Conservation (phyloP, 192 early-diverging fungal genomes). For the Gamsiella multidivaricata region DNA sequence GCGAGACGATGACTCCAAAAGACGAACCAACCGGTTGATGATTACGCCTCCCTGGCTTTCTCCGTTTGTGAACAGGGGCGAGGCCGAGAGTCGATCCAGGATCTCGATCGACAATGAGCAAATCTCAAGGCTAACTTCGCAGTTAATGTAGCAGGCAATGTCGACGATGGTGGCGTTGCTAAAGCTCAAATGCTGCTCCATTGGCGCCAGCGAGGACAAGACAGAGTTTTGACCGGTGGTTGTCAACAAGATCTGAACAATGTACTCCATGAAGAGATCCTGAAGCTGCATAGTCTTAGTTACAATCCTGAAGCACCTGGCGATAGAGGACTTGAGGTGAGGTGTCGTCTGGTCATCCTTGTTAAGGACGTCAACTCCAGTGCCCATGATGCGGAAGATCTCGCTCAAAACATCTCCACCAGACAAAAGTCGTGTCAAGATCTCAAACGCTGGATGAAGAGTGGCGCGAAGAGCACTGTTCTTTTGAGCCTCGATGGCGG, state of each 20-base stretch:
- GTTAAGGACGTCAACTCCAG: slow-evolving; percentile 73
- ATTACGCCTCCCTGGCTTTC: slow-evolving; percentile 61
- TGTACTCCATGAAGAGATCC: slow-evolving; percentile 69
- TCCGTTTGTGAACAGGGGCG: slow-evolving; percentile 69
- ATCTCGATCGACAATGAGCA: slow-evolving; percentile 78
- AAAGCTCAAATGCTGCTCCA: slow-evolving; percentile 85
- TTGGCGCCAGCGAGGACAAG: slow-evolving; percentile 68
- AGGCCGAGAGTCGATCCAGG: slow-evolving; percentile 77
- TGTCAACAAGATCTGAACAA: slow-evolving; percentile 60
- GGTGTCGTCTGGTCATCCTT: slow-evolving; percentile 43
- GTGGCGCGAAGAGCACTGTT: slow-evolving; percentile 58
- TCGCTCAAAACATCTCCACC: slow-evolving; percentile 75
- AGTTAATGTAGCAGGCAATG: slow-evolving; percentile 78
- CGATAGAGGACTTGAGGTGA: slow-evolving; percentile 54
- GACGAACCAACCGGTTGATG: slow-evolving; percentile 78
- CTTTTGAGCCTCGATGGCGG: slow-evolving; percentile 28
- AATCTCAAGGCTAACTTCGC: slow-evolving; percentile 75
- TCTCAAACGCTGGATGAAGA: slow-evolving; percentile 88
- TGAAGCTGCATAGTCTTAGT: slow-evolving; percentile 79
- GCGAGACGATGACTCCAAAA: slow-evolving; percentile 71
- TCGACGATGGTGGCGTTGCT: slow-evolving; percentile 74
- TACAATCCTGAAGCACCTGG: slow-evolving; percentile 70
- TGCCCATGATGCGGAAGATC: slow-evolving; percentile 76
- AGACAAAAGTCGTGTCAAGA: slow-evolving; percentile 80
- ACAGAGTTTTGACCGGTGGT: slow-evolving; percentile 54